Base-by-base conservation (phyloP, 371 early-diverging fungal species). In the Dipsacomyces acuminosporus region DNA sequence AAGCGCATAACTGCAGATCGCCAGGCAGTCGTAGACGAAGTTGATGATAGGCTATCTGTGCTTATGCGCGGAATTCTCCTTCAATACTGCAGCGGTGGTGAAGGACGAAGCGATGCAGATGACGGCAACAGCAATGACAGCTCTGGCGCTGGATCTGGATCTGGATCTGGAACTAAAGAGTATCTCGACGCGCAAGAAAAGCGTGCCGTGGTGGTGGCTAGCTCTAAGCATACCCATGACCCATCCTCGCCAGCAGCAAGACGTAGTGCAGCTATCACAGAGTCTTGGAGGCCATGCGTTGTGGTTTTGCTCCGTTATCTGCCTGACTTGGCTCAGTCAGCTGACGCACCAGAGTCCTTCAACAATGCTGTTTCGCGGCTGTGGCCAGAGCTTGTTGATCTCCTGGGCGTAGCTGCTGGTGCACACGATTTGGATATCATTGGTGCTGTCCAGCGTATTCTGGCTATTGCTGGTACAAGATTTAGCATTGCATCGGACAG, bases 41-140 rank as follows among this genome's bases (percentile, higher is more conserved):
- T 67, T 1, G 69, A 64, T n/a, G 69, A 67, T 26, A 49, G 69
- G 11, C 33, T 67, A 46, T 48, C 64, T 9, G 18, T 22, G 41
- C 47, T 67, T 19, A 44, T 51, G 43, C 51, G 48, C 8, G 18
- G 20, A 3, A 59, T 57, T 17, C 26, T 58, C 17, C n/a, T 22
- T 20, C 64, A 63, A 34, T 67, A 67, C 21, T 46, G 54, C 45
- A 33, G 43, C 17, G 41, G 45, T 15, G 5, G 41, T 15, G 11
- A 14, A 21, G 13, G 15, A 5, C 38, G 17, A 7, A 7, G 34
- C 34, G 34, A 34, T 15, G 30, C 30, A 11, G 30, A 30, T 5
- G 30, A 30, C 30, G 30, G 7, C 30, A 30, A 30, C 11, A 11
- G 30, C n/a, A n/a, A n/a, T n/a, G 34, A 34, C 14, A 34, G 34